These are phyloP conservation scores for Neurospora sp. DNA, from an alignment of 495 filamentous ascomycete species.

Conservation along the genomic window DNA sequence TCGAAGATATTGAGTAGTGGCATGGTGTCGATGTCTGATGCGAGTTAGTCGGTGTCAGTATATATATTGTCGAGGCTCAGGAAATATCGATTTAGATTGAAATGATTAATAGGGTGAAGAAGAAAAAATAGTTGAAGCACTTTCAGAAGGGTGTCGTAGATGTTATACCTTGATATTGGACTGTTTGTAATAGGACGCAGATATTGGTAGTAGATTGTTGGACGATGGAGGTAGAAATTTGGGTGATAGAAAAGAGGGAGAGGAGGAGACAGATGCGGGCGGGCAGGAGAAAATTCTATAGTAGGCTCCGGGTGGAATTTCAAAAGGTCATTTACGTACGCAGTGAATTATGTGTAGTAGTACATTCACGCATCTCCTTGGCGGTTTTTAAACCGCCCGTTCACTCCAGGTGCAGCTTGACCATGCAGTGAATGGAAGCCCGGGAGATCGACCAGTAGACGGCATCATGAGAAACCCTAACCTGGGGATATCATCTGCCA, in stretches of 20 bases:
- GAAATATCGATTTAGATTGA: too few species aligned
- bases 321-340: background rate
- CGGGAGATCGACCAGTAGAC: background rate
- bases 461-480: background rate
- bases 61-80: too few species aligned
- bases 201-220: background rate
- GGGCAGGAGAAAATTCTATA: background rate
- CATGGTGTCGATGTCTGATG: background rate
- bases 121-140: accelerated
- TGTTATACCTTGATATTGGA: background rate
- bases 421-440: background rate
- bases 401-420: background rate
- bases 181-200: background rate
- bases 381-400: background rate
- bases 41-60: background rate
- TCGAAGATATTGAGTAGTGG: too few species aligned
- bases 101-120: background rate
- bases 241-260: background rate
- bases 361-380: background rate
- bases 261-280: background rate
- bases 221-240: background rate
- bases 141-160: background rate
- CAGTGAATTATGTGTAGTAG: background rate
- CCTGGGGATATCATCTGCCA: background rate
- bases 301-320: background rate